A percentile compares a stretch with the other conserved stretches of the same genome.
Evolutionary conservation across 495 filamentous ascomycete species (phyloP).

Genomic region (Podospora comata): DNA sequence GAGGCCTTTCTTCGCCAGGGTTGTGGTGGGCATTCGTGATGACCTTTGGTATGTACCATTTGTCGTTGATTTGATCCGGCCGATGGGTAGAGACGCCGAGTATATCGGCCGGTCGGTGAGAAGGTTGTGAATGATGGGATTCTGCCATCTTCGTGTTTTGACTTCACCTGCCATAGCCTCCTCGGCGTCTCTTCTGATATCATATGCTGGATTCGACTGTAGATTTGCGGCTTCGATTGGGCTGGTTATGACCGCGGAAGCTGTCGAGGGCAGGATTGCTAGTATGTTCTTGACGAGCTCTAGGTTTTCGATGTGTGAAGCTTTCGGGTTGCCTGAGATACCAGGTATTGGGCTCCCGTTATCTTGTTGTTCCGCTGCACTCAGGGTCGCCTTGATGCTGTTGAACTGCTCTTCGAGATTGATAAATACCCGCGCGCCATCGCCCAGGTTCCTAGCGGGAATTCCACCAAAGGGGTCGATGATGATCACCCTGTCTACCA

Average conservation of each 20-base stretch:
- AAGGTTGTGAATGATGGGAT: constrained; percentile 94
- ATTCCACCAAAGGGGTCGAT: constrained; percentile 87
- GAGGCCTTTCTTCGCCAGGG: constrained; percentile 87
- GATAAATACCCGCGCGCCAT: constrained; percentile 81
- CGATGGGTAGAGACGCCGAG: constrained; percentile 81
- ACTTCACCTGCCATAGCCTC: constrained; percentile 59
- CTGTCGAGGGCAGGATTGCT: constrained; percentile 74
- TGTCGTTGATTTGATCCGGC: constrained; percentile 45
- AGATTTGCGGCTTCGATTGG: constrained; percentile 57
- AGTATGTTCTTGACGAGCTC: constrained; percentile 63
- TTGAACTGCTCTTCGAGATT: constrained; percentile 91
- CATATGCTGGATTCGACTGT: constrained; percentile 8
- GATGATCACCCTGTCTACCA: constrained; percentile 82
- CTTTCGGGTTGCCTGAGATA: constrained; percentile 3
- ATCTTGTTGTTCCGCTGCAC: constrained; percentile 2
- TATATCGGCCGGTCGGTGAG: constrained; percentile 91
- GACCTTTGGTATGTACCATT: constrained; percentile 12
- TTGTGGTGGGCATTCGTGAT: constrained; percentile 53
- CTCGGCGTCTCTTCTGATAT: constrained; percentile 44
- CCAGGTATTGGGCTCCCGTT: background rate
- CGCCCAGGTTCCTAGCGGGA: constrained; percentile 62
- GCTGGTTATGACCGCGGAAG: constrained; percentile 84
- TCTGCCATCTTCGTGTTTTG: constrained; percentile 71
- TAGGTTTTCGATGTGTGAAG: constrained; percentile 67
- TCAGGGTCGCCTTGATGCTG: constrained; percentile 60